These are phyloP conservation scores for Teunomyces barrocoloradensis DNA, from an alignment of 805 yeast species.

Conservation along the genomic window DNA sequence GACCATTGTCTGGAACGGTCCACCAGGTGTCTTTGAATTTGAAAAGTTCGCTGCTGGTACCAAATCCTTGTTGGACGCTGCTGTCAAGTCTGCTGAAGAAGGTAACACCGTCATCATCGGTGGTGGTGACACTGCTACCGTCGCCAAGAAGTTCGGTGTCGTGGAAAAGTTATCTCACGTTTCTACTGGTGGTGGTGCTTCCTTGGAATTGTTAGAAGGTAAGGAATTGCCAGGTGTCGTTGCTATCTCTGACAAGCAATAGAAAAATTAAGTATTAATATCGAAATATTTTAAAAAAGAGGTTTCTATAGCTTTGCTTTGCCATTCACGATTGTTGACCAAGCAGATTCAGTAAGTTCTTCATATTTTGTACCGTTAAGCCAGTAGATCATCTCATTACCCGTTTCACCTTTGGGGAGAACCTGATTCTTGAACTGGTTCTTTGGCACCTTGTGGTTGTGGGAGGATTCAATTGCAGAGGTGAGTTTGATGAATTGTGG, in stretches of 20 bases:
- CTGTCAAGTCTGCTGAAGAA: conserved; percentile 77
- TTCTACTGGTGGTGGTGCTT: conserved; percentile 99
- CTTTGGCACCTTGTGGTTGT: conserved; percentile 80
- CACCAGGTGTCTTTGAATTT: conserved; percentile 99
- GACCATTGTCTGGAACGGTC: conserved; percentile 99
- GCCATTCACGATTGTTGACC: conserved; percentile 45
- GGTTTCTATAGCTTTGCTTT: conserved; percentile 32
- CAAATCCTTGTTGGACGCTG: conserved; percentile 83
- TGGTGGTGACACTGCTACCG: conserved; percentile 99
- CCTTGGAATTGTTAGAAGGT: conserved; percentile 97
- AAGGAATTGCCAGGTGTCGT: conserved; percentile 97
- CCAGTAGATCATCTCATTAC: conserved; percentile 68
- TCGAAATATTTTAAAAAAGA: conserved; percentile 1
- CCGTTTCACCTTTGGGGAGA: conserved; percentile 63
- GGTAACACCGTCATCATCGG: conserved; percentile 97
- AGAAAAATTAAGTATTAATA: conserved; percentile 5
- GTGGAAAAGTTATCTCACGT: conserved; percentile 96
- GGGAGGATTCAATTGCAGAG: conserved; percentile 57
- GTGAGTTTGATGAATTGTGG: conserved; percentile 80
- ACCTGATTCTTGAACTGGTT: conserved; percentile 64
- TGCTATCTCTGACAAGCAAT: conserved; percentile 74
- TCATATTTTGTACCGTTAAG: conserved; percentile 56
- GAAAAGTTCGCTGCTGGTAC: conserved; percentile 91
- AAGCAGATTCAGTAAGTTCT: conserved; percentile 53
- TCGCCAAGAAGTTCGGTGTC: conserved; percentile 96